These are phyloP conservation scores for Fraxinus velutina DNA, from an alignment of 305 asterid species.

Conservation along the genomic window DNA sequence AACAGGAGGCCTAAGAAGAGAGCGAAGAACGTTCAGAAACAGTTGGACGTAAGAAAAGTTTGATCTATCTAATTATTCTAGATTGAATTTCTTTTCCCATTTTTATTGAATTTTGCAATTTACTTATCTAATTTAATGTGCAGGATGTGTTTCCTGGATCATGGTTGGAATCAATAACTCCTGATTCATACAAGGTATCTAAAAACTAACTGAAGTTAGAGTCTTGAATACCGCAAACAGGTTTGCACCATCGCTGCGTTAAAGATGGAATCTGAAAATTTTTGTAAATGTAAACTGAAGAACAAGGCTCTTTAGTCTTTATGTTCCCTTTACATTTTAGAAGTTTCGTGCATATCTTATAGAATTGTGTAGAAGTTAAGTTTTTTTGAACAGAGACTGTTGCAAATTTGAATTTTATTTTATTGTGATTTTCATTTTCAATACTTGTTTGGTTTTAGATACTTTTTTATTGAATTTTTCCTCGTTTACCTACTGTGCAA, in stretches of 20 bases:
- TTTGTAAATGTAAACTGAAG: conserved; percentile 33
- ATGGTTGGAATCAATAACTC: conserved; percentile 10
- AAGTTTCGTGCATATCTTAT: conserved; percentile 9
- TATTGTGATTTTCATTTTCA: conserved; percentile 14
- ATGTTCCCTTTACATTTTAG: conserved; percentile 7
- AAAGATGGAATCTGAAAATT: conserved; percentile 20
- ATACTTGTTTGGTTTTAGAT: neutral
- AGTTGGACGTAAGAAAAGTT: conserved; percentile 1
- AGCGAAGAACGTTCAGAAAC: neutral
- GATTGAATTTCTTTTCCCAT: neutral
- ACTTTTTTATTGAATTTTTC: neutral
- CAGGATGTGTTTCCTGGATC: conserved; percentile 15
- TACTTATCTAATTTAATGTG: neutral
- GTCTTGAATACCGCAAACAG: neutral
- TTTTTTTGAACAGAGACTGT: conserved; percentile 7
- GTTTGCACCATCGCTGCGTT: neutral
- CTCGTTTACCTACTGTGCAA: neutral
- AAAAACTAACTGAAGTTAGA: neutral
- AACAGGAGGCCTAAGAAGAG: conserved; percentile 21
- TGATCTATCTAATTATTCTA: neutral
- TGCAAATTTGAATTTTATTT: neutral
- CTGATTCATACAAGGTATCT: neutral
- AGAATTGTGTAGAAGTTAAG: conserved; percentile 17
- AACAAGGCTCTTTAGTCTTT: conserved; percentile 18
- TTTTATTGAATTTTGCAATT: neutral